phyloP scores from a whole-genome alignment of 345 rosid species.

The Geranium brycei region DNA sequence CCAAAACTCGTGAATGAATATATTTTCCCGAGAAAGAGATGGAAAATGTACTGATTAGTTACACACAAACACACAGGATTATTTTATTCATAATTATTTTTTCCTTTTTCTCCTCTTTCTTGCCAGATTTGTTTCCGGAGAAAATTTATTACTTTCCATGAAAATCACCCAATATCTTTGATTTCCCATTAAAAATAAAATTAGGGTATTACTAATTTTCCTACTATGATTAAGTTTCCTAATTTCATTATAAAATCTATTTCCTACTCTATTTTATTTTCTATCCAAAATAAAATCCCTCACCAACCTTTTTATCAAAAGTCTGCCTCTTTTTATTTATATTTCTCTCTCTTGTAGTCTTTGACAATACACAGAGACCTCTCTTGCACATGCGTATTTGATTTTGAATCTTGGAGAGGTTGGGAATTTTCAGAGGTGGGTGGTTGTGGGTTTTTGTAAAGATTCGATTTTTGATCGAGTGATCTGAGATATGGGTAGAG shows the following conservation, averaged over 20 bases:
- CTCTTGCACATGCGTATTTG: no score
- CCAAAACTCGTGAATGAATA: not conserved
- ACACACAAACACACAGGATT: not conserved
- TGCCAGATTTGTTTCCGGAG: not conserved
- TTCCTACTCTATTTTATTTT: no score
- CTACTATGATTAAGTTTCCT: no score
- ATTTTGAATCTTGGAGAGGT: not conserved
- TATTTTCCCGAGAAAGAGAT: not conserved
- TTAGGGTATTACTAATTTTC: no score
- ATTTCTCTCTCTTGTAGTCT: no score
- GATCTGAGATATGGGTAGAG: conserved; percentile 15
- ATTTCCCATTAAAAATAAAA: no score
- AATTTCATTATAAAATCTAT: no score
- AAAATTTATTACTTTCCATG: no score
- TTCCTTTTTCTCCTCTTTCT: not conserved
- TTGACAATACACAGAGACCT: no score
- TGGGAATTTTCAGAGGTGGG: not conserved
- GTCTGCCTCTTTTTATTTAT: no score
- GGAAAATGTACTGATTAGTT: not conserved
- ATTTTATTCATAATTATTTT: no score
- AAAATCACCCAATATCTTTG: no score
- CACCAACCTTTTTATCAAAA: not conserved
- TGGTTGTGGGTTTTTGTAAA: not conserved
- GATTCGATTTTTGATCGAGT: not conserved
- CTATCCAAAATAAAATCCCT: not conserved